phyloP scores from a whole-genome alignment of 139 green algal genomes.

The Ulvella scutata region DNA sequence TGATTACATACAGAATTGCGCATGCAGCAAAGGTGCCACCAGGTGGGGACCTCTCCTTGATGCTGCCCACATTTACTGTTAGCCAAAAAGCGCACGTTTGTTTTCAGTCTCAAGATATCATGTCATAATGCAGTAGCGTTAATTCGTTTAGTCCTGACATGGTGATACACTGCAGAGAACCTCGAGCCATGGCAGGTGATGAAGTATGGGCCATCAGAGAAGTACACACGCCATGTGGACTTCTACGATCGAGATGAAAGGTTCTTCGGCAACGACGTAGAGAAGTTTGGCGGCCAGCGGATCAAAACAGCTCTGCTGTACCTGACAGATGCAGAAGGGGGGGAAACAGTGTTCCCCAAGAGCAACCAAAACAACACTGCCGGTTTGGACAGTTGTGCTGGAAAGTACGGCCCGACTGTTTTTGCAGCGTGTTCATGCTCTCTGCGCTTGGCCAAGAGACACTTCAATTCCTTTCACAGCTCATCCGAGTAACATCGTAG shows the following conservation, averaged over 20 bases:
- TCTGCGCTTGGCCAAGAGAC: not conserved
- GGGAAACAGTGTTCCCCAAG: not conserved
- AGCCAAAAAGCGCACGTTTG: no score
- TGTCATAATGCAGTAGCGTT: no score
- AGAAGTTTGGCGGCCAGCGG: constrained; percentile 2
- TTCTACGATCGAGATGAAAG: constrained; percentile 3
- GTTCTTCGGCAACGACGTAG: constrained; percentile 1
- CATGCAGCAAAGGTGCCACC: not conserved
- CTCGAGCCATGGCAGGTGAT: constrained; percentile 6
- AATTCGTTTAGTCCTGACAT: no score
- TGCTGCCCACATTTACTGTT: no score
- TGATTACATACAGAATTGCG: not conserved
- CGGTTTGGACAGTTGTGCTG: not conserved
- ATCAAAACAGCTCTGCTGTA: not conserved
- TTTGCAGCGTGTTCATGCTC: not conserved
- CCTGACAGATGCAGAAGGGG: not conserved
- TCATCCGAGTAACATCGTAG: not conserved
- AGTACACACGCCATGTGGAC: constrained; percentile 6
- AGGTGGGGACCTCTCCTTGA: no score
- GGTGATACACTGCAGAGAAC: not conserved
- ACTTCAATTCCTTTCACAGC: not conserved
- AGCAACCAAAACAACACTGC: not conserved
- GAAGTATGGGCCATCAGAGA: constrained; percentile 4
- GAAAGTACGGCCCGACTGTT: not conserved
- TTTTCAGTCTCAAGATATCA: no score